phyloP scores from a whole-genome alignment of 2,329 filamentous ascomycete species.

The Penicillium expansum region DNA sequence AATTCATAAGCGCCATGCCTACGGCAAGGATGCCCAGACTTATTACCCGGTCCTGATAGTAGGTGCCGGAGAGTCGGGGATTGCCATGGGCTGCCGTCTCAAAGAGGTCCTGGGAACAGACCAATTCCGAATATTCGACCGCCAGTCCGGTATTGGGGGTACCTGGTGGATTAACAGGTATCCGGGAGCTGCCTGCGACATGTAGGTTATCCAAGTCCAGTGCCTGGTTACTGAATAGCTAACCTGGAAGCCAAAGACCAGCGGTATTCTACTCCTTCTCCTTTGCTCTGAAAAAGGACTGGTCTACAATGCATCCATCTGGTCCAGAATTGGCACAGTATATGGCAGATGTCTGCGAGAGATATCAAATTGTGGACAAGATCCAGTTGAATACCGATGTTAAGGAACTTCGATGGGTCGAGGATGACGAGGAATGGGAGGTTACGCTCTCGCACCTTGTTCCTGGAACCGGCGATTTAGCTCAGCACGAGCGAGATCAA shows the following conservation, averaged over 20 bases:
- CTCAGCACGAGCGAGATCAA: slow-evolving; percentile 46
- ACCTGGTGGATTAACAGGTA: slow-evolving; percentile 66
- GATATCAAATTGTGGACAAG: slow-evolving; percentile 55
- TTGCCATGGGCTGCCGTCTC: slow-evolving; percentile 59
- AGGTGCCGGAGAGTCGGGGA: slow-evolving; percentile 61
- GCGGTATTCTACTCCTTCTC: slow-evolving; percentile 57
- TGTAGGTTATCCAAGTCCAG: slow-evolving; percentile 35
- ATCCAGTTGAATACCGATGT: slow-evolving; percentile 59
- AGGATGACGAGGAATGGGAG: slow-evolving; percentile 56
- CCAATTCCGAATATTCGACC: slow-evolving; percentile 61
- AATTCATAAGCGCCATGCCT: slow-evolving; percentile 42
- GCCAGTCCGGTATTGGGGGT: slow-evolving; percentile 57
- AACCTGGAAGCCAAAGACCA: slow-evolving; percentile 40
- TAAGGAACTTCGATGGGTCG: slow-evolving; percentile 52
- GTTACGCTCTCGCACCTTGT: slow-evolving; percentile 51
- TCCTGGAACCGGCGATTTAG: slow-evolving; percentile 55
- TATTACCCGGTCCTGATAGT: slow-evolving; percentile 56
- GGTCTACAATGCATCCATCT: slow-evolving; percentile 50
- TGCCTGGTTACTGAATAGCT: neutral
- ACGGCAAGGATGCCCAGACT: slow-evolving; percentile 41
- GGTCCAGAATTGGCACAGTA: slow-evolving; percentile 54
- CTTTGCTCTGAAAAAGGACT: slow-evolving; percentile 53
- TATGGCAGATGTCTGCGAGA: slow-evolving; percentile 52
- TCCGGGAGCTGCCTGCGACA: slow-evolving; percentile 57
- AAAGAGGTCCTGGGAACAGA: slow-evolving; percentile 57